Evolutionary conservation across 345 rosid genomes (phyloP).

Genomic region (Syzygium oleosum): DNA sequence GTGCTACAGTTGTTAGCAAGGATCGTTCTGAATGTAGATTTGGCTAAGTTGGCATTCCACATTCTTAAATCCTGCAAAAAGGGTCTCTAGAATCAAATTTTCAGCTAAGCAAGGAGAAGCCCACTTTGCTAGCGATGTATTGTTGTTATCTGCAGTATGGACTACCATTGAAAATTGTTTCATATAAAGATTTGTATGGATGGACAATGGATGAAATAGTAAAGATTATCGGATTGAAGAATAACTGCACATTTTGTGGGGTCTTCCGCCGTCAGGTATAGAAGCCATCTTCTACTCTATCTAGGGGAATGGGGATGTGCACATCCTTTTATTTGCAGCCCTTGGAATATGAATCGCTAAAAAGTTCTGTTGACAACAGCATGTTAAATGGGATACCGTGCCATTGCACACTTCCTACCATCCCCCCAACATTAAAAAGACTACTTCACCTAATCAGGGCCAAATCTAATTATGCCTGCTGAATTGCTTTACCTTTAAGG

Average conservation of each 20-base stretch:
- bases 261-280: slow-evolving; percentile 88
- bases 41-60: no score
- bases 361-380: background rate
- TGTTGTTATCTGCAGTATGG: slow-evolving; percentile 43
- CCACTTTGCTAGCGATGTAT: no score
- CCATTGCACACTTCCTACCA: background rate
- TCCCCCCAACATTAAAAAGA: background rate
- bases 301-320: background rate
- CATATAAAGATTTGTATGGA: slow-evolving; percentile 96
- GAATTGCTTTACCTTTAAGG: slow-evolving; percentile 27
- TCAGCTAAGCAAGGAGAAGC: no score
- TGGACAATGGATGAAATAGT: slow-evolving; percentile 99
- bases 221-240: slow-evolving; percentile 86
- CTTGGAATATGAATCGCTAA: background rate
- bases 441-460: background rate
- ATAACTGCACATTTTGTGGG: slow-evolving; percentile 95
- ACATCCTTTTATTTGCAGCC: background rate
- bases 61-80: no score
- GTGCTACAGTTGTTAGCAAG: no score
- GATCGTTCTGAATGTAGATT: no score
- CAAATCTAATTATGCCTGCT: background rate
- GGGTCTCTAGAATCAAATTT: no score
- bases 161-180: slow-evolving; percentile 64
- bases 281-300: background rate
- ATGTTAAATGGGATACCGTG: background rate